Percentiles rank a stretch among this genome's conserved stretches.
These are phyloP conservation scores for Mallotus repandus DNA, from an alignment of 441 rosid genomes.

Conservation along the genomic window DNA sequence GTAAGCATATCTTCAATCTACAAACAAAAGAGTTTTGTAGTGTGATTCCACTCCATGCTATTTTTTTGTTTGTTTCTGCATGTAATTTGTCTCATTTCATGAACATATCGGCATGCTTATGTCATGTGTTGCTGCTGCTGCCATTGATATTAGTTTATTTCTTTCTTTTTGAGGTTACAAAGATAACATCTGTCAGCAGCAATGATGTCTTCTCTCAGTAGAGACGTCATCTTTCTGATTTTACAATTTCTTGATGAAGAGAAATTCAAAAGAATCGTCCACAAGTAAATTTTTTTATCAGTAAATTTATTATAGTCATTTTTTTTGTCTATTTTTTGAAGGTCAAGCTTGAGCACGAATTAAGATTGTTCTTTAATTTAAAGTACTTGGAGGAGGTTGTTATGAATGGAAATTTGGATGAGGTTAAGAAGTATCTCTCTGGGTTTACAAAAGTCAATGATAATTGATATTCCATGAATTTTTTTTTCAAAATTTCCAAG, in stretches of 20 bases:
- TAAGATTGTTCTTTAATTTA: slow-evolving; percentile 46
- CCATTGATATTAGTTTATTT: not conserved
- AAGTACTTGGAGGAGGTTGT: slow-evolving; percentile 52
- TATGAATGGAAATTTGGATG: slow-evolving; percentile 48
- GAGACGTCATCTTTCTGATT: slow-evolving; percentile 55
- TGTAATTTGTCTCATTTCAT: not conserved
- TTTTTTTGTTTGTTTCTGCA: slow-evolving; percentile 16
- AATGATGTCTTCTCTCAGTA: slow-evolving; percentile 44
- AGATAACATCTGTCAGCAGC: slow-evolving; percentile 23
- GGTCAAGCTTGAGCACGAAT: slow-evolving; percentile 57
- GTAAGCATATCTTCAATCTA: slow-evolving; percentile 40
- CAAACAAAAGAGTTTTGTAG: not conserved
- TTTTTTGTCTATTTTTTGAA: not conserved
- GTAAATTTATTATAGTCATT: not conserved
- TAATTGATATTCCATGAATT: slow-evolving; percentile 52
- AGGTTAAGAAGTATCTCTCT: slow-evolving; percentile 48
- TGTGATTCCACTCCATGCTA: not conserved
- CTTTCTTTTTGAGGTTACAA: slow-evolving; percentile 8
- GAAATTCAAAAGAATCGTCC: slow-evolving; percentile 46
- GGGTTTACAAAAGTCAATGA: slow-evolving; percentile 51
- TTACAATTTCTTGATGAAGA: slow-evolving; percentile 59
- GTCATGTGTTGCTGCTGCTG: not conserved
- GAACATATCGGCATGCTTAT: not conserved
- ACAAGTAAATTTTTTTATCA: slow-evolving; percentile 29
- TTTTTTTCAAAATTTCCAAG: slow-evolving; percentile 55